Base-by-base conservation (phyloP, 1,139 yeast species). In the Nakaseomyces bracarensis region DNA sequence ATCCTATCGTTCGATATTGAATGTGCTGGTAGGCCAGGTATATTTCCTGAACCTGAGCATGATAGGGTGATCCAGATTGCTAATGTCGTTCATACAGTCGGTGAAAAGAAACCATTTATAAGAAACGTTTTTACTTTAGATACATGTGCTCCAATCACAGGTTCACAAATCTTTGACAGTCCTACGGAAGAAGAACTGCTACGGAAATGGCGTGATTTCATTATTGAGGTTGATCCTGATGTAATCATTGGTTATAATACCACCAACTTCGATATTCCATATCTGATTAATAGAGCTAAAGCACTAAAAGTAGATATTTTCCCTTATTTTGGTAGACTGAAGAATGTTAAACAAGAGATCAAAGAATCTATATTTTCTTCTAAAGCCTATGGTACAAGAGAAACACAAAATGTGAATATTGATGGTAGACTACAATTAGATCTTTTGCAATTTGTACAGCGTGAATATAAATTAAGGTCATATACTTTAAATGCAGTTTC, bases 1-100 rank as follows among this genome's bases (percentile, higher is more conserved):
- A 81, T 93, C 38, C 69, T 93, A 49, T 87, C 97, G 9, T 91
- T 91, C 61, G 98, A 93, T 69, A 91, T 93, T 48, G 99, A 93
- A 65, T 93, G 99, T 73, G 94, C 98, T 5, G 98, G 98, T 40
- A 77, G 99, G 64, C 84, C 86, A 50, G 98, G 98, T 42, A 74
- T 91, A 15, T 93, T 93, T 62, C 98, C 99, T 0, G 98, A 93
- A 60, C 83, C 99, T 1, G 82, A 84, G 47, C 74, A 78, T 39
- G 99, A 93, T 64, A 83, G 96, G 0, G 96, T 93, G 7, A 93
- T 93, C 58, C 98, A 93, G 63, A 91, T 93, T 50, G 98, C 98
- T 3, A 91, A 87, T 57, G 96, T 89, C 19, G 95, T 91, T 2
- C 82, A 83, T 57, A 70, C 74, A 43, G 82, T 82, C 45, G 98